Base-by-base conservation (phyloP, 2,329 filamentous ascomycete genomes). In the Neonectria sp. region DNA sequence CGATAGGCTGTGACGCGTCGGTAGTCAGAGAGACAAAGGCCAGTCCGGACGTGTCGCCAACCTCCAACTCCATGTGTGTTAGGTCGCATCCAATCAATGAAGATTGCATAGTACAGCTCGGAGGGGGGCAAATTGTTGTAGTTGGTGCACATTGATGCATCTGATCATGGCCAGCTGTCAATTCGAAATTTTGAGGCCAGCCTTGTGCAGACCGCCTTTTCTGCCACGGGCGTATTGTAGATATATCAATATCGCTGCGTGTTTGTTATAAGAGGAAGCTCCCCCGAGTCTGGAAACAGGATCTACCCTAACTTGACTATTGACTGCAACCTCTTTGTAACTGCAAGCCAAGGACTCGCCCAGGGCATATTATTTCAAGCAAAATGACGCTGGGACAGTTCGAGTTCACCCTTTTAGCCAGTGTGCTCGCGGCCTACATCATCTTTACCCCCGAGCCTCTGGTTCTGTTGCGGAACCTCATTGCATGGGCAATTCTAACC, bases 371-470 rank as follows among this genome's bases (percentile, higher is more conserved):
- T 48, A 21, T 46, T 35, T 43, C 15, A 35, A 40, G 45, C 33
- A 58, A 29, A 25, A 64, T 55, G 61, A 49, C 55, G 21, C 48
- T 59, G 13, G 33, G 55, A 12, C 61, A 59, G 24, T 53, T 55
- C 24, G 61, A 64, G 43, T 64, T 64, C 24, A 49, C 55, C 21
- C 61, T 64, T 4, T 12, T 64, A 37, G 40, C 55, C 25, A 59
- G 61, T 31, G 61, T 64, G 17, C n/a, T 55, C 9, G 61, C 49
- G 15, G 61, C 55, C 15, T 64, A 48, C 48, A 17, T 64, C 40
- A 64, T 64, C 33, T 64, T 64, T 25, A 59, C 55, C 4, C 61
- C 61, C 4, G 55, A 64, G 31, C 61, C 61, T 37, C 49, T 64
- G 37, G 27, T 64, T 2, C 43, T 55, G 24, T 31, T 64, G 25